Conservation (phyloP, 352 stramenopile species). For the Pythium periplocum region DNA sequence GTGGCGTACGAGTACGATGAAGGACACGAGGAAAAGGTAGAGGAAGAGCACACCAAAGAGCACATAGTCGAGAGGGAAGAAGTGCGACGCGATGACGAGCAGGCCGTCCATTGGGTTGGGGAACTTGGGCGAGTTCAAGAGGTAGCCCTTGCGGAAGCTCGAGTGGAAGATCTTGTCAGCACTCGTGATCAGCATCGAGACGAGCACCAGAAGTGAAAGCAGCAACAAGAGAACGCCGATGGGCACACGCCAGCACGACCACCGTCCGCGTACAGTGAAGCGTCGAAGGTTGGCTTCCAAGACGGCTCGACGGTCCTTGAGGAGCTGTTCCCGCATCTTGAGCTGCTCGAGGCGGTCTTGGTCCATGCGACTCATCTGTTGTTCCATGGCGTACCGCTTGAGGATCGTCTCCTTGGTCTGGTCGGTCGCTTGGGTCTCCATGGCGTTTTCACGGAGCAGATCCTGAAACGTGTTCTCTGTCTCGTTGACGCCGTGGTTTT, state of each 20-base stretch:
- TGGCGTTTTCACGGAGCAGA: conserved; percentile 63
- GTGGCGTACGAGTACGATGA: conserved; percentile 70
- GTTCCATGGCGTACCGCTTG: conserved; percentile 50
- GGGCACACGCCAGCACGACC: conserved; percentile 66
- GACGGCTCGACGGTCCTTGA: conserved; percentile 60
- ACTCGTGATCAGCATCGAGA: conserved; percentile 74
- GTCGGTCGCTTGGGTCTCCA: conserved; percentile 59
- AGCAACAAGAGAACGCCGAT: conserved; percentile 57
- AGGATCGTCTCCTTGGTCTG: conserved; percentile 73
- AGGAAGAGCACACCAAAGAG: conserved; percentile 73
- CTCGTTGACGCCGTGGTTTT: conserved; percentile 66
- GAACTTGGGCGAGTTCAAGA: conserved; percentile 56
- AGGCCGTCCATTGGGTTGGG: conserved; percentile 74
- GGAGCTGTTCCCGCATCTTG: conserved; percentile 58
- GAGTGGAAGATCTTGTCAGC: conserved; percentile 78
- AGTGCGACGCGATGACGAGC: conserved; percentile 61
- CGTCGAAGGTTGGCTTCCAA: conserved; percentile 57
- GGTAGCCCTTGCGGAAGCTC: conserved; percentile 58
- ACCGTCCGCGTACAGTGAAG: conserved; percentile 36
- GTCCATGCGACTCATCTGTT: conserved; percentile 66
- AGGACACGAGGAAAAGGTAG: conserved; percentile 75
- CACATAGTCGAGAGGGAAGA: conserved; percentile 83
- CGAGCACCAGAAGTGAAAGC: conserved; percentile 58
- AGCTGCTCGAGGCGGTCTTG: conserved; percentile 69
- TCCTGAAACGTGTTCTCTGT: conserved; percentile 68